Evolutionary conservation across 805 yeast species (phyloP).

Genomic region (Kuraishia hungarica): DNA sequence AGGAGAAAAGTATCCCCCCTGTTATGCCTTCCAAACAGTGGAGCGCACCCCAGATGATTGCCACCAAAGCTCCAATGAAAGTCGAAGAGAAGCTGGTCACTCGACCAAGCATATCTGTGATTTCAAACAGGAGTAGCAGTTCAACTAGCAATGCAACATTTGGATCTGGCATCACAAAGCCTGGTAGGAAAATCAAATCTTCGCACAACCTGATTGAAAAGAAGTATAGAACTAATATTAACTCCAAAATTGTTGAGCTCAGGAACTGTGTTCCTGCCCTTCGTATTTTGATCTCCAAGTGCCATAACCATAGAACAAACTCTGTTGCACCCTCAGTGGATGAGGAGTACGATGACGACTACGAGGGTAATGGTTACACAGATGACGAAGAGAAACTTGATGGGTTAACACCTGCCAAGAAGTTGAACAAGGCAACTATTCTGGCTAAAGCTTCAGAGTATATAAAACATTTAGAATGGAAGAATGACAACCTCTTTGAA

Average conservation of each 20-base stretch:
- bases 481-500: constrained; percentile 38
- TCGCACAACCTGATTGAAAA: constrained; percentile 69
- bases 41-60: not conserved
- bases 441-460: constrained; percentile 72
- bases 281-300: constrained; percentile 32
- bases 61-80: not conserved
- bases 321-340: constrained; percentile 30
- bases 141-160: constrained; percentile 20
- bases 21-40: constrained; percentile 10
- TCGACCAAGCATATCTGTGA: not conserved
- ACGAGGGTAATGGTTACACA: constrained; percentile 43
- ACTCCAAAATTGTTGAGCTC: constrained; percentile 53
- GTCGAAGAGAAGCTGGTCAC: not conserved
- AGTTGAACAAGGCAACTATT: constrained; percentile 71
- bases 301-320: constrained; percentile 27
- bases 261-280: constrained; percentile 63
- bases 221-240: constrained; percentile 63
- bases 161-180: constrained; percentile 22
- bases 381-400: constrained; percentile 52
- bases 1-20: not conserved
- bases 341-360: constrained; percentile 36
- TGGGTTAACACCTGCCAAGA: constrained; percentile 69
- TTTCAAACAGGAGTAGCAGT: not conserved
- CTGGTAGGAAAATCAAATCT: constrained; percentile 42
- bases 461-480: constrained; percentile 61